These are phyloP conservation scores for Moniliophthora roreri DNA, from an alignment of 1,284 basidiomycete species.

Conservation along the genomic window DNA sequence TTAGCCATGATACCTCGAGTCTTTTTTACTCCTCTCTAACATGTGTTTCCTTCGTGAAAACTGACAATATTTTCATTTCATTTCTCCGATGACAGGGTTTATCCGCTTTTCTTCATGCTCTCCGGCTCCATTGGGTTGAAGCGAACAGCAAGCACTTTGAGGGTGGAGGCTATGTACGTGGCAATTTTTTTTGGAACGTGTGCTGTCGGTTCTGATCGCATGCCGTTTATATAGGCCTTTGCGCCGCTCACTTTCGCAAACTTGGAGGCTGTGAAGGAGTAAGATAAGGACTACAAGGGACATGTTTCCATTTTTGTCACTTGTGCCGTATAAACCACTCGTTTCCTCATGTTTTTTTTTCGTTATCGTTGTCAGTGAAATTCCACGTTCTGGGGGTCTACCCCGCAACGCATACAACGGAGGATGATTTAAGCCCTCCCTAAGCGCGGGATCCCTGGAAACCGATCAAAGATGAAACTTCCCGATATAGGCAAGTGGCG, in stretches of 20 bases:
- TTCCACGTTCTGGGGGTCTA: not conserved
- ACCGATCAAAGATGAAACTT: constrained; percentile 5
- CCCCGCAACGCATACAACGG: not conserved
- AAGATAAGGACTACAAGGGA: not conserved
- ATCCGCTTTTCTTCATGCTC: constrained; percentile 93
- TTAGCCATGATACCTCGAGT: constrained; percentile 2
- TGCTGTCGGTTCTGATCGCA: constrained; percentile 19
- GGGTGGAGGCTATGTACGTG: constrained; percentile 83
- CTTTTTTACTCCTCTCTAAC: constrained; percentile 10
- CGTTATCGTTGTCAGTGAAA: constrained; percentile 1
- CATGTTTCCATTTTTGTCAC: not conserved
- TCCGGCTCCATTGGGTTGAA: constrained; percentile 98
- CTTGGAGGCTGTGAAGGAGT: constrained; percentile 39
- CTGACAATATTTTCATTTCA: not conserved
- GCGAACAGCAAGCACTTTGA: constrained; percentile 96
- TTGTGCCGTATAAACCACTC: not conserved
- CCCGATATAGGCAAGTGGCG: constrained; percentile 13
- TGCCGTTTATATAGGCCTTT: constrained; percentile 53
- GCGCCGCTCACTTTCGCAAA: constrained; percentile 64
- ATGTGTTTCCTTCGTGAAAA: constrained; percentile 8
- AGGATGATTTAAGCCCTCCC: not conserved
- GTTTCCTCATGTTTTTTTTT: not conserved
- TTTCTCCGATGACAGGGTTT: constrained; percentile 60
- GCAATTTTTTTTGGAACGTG: constrained; percentile 1
- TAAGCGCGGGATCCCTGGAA: not conserved